phyloP scores from a whole-genome alignment of 1,139 yeast species.

The Geotrichum fermentans region DNA sequence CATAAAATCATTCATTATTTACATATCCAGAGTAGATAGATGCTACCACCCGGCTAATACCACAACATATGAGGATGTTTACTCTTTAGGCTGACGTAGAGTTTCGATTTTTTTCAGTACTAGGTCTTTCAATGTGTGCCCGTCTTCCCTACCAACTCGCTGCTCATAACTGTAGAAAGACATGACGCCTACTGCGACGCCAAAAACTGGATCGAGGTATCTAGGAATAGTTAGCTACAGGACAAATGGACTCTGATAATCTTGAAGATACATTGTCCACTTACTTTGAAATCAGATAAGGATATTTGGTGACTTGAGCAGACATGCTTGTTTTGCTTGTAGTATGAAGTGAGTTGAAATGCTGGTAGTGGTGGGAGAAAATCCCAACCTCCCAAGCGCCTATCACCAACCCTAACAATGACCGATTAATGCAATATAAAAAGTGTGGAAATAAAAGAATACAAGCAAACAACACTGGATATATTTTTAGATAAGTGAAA shows the following conservation, averaged over 20 bases:
- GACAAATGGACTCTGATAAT: background rate
- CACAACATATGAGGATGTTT: too few species aligned
- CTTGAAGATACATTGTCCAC: background rate
- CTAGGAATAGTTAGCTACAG: constrained; percentile 2
- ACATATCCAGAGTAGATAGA: too few species aligned
- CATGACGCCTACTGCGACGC: constrained; percentile 18
- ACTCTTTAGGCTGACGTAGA: background rate
- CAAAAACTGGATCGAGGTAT: constrained; percentile 20
- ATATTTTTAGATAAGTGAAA: background rate
- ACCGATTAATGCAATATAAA: background rate
- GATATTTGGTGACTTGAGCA: constrained; percentile 17
- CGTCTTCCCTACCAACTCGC: constrained; percentile 21
- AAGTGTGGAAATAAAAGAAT: background rate
- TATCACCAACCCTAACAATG: too few species aligned
- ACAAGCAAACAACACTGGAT: background rate
- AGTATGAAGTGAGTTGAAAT: background rate
- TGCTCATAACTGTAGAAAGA: constrained; percentile 20
- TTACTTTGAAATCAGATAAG: constrained; percentile 21
- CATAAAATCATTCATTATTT: too few species aligned
- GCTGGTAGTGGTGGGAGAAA: constrained; percentile 1
- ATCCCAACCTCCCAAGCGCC: constrained; percentile 2
- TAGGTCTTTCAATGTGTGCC: constrained; percentile 18
- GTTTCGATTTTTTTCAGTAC: constrained; percentile 5
- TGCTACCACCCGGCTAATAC: too few species aligned
- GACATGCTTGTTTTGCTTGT: constrained; percentile 11